A percentile compares a stretch with the other conserved stretches of the same genome.
phyloP scores from a whole-genome alignment of 352 stramenopile genomes.

The Saprolegnia diclina region DNA sequence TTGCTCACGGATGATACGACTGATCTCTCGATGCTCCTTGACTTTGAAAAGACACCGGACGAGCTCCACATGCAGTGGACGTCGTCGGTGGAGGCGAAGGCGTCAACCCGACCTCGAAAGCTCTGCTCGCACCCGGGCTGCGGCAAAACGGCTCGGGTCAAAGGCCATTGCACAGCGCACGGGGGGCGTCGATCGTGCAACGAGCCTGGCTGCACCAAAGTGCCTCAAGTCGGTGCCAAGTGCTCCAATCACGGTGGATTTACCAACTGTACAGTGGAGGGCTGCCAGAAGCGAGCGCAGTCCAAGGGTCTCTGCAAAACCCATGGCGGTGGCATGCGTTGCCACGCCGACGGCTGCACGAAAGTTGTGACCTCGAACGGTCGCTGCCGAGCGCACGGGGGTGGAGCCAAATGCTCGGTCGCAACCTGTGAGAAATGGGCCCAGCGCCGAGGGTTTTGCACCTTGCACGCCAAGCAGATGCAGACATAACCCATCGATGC shows the following conservation, averaged over 20 bases:
- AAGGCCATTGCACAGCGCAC: conserved; percentile 31
- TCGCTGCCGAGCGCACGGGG: conserved; percentile 46
- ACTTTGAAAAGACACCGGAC: neutral
- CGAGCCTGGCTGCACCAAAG: conserved; percentile 19
- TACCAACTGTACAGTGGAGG: conserved; percentile 16
- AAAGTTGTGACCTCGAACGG: conserved; percentile 28
- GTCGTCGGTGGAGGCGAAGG: neutral
- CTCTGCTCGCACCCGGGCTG: conserved; percentile 4
- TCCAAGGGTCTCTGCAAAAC: conserved; percentile 21
- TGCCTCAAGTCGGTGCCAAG: conserved; percentile 28
- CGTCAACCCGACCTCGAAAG: conserved; percentile 4
- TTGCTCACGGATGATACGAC: neutral
- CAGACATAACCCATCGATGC: neutral
- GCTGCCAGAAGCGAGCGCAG: conserved; percentile 11
- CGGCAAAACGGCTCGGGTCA: conserved; percentile 10
- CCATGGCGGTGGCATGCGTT: conserved; percentile 24
- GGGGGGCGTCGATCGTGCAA: conserved; percentile 27
- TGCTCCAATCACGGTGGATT: conserved; percentile 30
- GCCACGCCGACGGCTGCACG: conserved; percentile 14
- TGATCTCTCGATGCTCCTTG: neutral
- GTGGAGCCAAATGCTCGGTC: conserved; percentile 45
- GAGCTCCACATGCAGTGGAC: too few species aligned
- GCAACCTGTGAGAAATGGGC: conserved; percentile 56
- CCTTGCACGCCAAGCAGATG: conserved; percentile 38
- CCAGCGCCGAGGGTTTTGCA: conserved; percentile 75